Conservation (phyloP, 31 red algal species). For the Asparagopsis taxiformis region DNA sequence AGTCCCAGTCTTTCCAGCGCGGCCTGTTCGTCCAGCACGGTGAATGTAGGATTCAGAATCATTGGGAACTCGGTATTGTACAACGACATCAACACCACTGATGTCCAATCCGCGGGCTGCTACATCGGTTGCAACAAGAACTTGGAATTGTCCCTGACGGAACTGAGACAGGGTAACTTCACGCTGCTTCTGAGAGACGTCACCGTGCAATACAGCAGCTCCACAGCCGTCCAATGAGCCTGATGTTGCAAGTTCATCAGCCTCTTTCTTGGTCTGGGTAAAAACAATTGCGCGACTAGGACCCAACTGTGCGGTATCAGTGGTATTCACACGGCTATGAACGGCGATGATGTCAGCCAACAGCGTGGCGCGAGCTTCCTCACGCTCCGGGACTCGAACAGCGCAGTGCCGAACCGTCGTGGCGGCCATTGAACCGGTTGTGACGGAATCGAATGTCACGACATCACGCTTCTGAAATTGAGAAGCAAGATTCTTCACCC, state of each 20-base stretch:
- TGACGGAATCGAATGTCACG: conserved; percentile 74
- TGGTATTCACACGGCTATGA: conserved; percentile 16
- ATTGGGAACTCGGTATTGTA: conserved; percentile 92
- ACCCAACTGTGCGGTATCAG: background rate
- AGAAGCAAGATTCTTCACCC: conserved; percentile 88
- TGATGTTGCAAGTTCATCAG: conserved; percentile 77
- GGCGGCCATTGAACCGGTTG: conserved; percentile 68
- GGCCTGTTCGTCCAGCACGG: conserved; percentile 94
- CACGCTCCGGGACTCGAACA: conserved; percentile 87
- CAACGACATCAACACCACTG: conserved; percentile 61
- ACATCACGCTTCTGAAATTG: conserved; percentile 77
- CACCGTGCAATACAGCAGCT: conserved; percentile 85
- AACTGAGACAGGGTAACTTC: conserved; percentile 88
- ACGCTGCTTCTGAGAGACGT: conserved; percentile 89
- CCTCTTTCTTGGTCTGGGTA: conserved; percentile 88
- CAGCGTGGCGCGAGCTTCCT: conserved; percentile 73
- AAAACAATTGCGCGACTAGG: conserved; percentile 82
- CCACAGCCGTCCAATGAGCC: conserved; percentile 57
- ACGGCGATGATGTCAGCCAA: conserved; percentile 83
- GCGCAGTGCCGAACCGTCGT: conserved; percentile 94
- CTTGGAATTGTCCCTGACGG: conserved; percentile 62
- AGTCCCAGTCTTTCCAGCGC: conserved; percentile 82
- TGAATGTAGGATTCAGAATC: conserved; percentile 98
- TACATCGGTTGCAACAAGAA: conserved; percentile 93
- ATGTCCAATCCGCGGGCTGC: conserved; percentile 96